Conservation (phyloP, 805 yeast species). For the Saccharomycopsis guyanensis region DNA sequence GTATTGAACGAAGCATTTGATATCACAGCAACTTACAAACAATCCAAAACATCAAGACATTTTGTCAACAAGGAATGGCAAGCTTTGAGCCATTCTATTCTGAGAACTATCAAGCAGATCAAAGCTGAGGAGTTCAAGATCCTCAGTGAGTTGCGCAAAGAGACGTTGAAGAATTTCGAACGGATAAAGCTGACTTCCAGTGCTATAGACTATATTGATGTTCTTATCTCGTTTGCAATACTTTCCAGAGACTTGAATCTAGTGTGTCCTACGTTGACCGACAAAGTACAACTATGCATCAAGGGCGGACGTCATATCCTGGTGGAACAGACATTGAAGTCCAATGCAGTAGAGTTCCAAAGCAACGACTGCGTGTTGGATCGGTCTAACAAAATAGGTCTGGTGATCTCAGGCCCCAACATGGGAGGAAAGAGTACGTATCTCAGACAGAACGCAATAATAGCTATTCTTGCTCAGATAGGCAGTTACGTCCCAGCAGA, state of each 20-base stretch:
- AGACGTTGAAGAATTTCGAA: constrained; percentile 37
- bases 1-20: constrained; percentile 10
- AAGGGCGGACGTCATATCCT: constrained; percentile 73
- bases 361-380: constrained; percentile 28
- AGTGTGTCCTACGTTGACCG: constrained; percentile 55
- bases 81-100: constrained; percentile 41
- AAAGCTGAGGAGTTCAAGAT: constrained; percentile 47
- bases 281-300: constrained; percentile 41
- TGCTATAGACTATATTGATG: constrained; percentile 61
- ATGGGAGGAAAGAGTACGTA: constrained; percentile 84
- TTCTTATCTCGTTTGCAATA: constrained; percentile 61
- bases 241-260: constrained; percentile 63
- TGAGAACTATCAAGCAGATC: constrained; percentile 40
- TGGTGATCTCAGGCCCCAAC: constrained; percentile 84
- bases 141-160: constrained; percentile 39
- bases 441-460: constrained; percentile 63
- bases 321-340: constrained; percentile 64
- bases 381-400: constrained; percentile 27
- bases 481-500: constrained; percentile 70
- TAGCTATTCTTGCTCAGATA: constrained; percentile 62
- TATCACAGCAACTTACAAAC: constrained; percentile 25
- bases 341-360: constrained; percentile 33
- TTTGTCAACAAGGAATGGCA: constrained; percentile 45
- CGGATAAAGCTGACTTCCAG: constrained; percentile 44
- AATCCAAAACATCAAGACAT: constrained; percentile 30